Conservation (phyloP, 2,329 filamentous ascomycete genomes). For the Phialemonium atrogriseum region DNA sequence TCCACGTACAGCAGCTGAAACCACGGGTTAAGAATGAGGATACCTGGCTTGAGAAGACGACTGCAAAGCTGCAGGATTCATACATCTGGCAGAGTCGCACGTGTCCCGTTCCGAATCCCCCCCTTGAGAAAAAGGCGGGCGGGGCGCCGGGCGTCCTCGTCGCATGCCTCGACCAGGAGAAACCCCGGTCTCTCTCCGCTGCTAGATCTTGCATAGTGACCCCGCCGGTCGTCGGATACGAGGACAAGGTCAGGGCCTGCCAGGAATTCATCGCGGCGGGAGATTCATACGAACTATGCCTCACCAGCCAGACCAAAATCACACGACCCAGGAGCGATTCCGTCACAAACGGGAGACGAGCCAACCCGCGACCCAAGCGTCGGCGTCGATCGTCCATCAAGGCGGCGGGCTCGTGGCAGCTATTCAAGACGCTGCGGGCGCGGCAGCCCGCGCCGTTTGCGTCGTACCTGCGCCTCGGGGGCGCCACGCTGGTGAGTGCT, state of each 20-base stretch:
- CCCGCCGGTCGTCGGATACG: slow-evolving; percentile 46
- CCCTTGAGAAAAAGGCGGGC: not conserved
- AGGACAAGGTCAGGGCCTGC: slow-evolving; percentile 57
- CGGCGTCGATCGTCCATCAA: slow-evolving; percentile 15
- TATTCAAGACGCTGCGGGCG: slow-evolving; percentile 62
- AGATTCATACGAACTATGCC: slow-evolving; percentile 78
- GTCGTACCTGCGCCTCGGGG: slow-evolving; percentile 66
- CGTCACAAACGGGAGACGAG: no score
- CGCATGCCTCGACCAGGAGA: not conserved
- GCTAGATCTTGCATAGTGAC: slow-evolving; percentile 22
- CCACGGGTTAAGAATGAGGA: slow-evolving; percentile 21
- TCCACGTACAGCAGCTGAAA: slow-evolving; percentile 62
- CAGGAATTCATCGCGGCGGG: slow-evolving; percentile 66
- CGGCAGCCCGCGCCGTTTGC: slow-evolving; percentile 79
- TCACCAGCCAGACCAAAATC: slow-evolving; percentile 68
- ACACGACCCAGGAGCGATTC: slow-evolving; percentile 25
- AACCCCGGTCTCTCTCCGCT: slow-evolving; percentile 3
- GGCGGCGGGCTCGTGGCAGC: slow-evolving; percentile 64
- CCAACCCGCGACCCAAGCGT: slow-evolving; percentile 3
- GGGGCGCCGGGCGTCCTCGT: not conserved
- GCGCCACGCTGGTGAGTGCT: slow-evolving; percentile 66
- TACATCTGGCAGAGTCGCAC: slow-evolving; percentile 17
- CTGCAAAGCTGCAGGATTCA: slow-evolving; percentile 19
- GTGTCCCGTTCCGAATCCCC: not conserved
- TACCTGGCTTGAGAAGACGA: slow-evolving; percentile 36